Conservation (phyloP, 306 rosid genomes). For the Inga oerstediana region DNA sequence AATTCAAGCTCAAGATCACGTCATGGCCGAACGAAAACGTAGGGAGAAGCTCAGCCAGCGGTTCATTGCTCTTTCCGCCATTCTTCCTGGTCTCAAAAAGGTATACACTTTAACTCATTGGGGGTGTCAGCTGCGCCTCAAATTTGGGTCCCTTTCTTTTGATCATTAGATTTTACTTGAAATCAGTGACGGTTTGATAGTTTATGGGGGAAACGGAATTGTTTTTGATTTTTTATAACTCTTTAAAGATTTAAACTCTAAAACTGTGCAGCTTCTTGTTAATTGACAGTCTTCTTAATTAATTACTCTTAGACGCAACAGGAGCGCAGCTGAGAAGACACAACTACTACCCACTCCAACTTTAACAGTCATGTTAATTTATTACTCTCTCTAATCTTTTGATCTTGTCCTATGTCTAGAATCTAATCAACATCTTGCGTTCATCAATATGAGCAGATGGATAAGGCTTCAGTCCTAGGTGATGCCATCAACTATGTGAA, state of each 20-base stretch:
- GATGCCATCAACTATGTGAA: conserved; percentile 71
- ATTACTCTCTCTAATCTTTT: neutral
- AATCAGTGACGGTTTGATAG: too few species aligned
- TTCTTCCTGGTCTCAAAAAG: conserved; percentile 89
- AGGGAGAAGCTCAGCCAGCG: conserved; percentile 85
- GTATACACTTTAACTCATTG: conserved; percentile 26
- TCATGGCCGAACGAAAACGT: conserved; percentile 78
- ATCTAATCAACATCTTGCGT: neutral
- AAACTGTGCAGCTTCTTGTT: too few species aligned
- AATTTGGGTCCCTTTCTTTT: too few species aligned
- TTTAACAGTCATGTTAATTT: neutral
- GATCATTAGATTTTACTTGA: too few species aligned
- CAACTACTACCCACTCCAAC: too few species aligned
- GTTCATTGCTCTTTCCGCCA: conserved; percentile 82
- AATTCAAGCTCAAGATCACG: conserved; percentile 70
- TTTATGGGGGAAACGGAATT: too few species aligned
- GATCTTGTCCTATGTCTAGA: neutral
- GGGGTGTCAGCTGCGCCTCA: too few species aligned
- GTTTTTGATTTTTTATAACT: too few species aligned
- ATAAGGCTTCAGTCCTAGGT: conserved; percentile 86
- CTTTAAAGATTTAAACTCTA: too few species aligned
- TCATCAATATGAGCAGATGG: conserved; percentile 54
- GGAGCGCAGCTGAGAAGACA: too few species aligned
- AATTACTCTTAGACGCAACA: too few species aligned
- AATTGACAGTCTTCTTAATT: neutral